These are phyloP conservation scores for Populus hybrid DNA, from an alignment of 441 rosid genomes.

Conservation along the genomic window DNA sequence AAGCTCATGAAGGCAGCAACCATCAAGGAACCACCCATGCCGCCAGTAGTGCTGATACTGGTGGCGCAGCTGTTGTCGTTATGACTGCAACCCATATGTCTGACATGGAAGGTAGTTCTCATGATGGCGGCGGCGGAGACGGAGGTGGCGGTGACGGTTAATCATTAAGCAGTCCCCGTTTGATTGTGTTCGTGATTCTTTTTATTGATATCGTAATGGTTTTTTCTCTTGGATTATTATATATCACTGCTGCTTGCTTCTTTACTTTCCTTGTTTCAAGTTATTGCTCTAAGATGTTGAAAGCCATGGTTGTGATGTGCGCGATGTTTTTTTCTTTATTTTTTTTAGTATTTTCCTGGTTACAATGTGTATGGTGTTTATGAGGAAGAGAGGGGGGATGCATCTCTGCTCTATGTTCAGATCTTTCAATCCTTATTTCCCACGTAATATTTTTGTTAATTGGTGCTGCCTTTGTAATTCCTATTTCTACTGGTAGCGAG, in stretches of 20 bases:
- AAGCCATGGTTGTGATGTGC: neutral
- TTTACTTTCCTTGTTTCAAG: neutral
- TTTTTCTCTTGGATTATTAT: neutral
- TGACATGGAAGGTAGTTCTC: slow-evolving; percentile 23
- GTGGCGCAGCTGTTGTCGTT: slow-evolving; percentile 16
- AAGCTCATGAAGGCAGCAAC: slow-evolving; percentile 3
- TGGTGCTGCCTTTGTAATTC: neutral
- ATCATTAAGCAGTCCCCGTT: neutral
- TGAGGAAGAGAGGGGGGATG: neutral
- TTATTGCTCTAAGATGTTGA: neutral
- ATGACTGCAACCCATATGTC: slow-evolving; percentile 16
- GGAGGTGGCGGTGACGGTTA: neutral
- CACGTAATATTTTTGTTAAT: neutral
- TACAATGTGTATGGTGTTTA: neutral
- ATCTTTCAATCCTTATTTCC: neutral
- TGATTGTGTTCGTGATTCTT: neutral
- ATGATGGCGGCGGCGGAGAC: slow-evolving; percentile 20
- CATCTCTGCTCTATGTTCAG: neutral
- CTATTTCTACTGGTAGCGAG: neutral
- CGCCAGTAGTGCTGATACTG: slow-evolving; percentile 9
- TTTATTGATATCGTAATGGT: neutral
- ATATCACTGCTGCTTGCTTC: neutral
- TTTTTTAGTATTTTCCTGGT: neutral
- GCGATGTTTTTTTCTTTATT: neutral
- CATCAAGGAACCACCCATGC: neutral